Base-by-base conservation (phyloP, 129 eudicot species). In the Escallonia herrerae region DNA sequence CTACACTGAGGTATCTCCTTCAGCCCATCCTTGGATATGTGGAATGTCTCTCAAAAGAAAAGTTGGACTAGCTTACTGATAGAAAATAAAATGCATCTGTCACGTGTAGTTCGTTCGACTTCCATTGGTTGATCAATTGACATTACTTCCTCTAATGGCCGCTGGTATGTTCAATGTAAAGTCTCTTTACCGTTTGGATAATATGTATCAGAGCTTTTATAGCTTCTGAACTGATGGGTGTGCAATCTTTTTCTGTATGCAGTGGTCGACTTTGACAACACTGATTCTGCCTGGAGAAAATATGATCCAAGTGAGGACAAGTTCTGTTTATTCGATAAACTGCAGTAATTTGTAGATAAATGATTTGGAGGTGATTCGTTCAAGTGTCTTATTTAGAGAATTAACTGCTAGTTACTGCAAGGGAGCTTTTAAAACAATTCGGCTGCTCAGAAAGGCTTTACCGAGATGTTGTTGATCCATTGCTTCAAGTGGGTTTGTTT, bases 211-310 rank as follows among this genome's bases (percentile, higher is more conserved):
- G 13, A 65, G 15, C 48, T 43, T 5, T 51, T 13, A 41, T 40
- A 5, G 40, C 11, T 40, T 39, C 7, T 43, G 33, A 15, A 69
- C 43, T 47, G 7, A 13, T 41, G 2, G 8, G 47, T 8, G 13
- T 10, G 10, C 67, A 44, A 66, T 55, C 7, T 52, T 46, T 56
- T 40, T 77, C 46, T 42, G 48, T 47, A 53, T 67, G 71, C 81
- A 82, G 81, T 82, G 40, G 65, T 82, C 40, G 87, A 78, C 63
- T 82, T 82, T 71, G 87, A 82, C 75, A 78, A 78, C 74, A 82
- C 81, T 4, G 87, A 82, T 42, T 40, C 61, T 13, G 78, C 81
- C 62, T 82, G 87, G 87, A 74, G 72, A 71, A 82, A 74, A 45
- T 82, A 82, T 49, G 87, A 82, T 53, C 67, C 74, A n/a, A 57